Evolutionary conservation across 2,329 filamentous ascomycete species (phyloP), one percentile per base, ranked within the genome.

Genomic region (Cadophora gregata): DNA sequence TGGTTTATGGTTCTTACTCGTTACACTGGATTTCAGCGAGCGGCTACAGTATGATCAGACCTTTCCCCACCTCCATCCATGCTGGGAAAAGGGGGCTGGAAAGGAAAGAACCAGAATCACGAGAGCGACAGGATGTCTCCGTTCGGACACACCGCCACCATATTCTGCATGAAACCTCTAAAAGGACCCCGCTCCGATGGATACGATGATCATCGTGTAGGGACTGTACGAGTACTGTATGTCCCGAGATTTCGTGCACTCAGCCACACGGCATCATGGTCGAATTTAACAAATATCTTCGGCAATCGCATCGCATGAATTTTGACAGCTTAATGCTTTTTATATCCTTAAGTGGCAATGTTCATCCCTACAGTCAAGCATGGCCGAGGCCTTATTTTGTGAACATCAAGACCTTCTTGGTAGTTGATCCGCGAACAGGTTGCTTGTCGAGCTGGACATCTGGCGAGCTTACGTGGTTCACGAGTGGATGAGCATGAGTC

Each of bases 191-290:
- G 45, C 63, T 59, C 63, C 63, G 63, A 64, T 14, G 63, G 31
- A 60, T 48, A 56, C 33, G 58, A 55, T 21, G 63, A 51, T 38
- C 48, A 48, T 33, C 56, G 36, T 56, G 25, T 38, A 33, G 61
- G n/a, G n/a, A n/a, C n/a, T n/a, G n/a, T n/a, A n/a, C n/a, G n/a
- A n/a, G n/a, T n/a, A n/a, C n/a, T n/a, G n/a, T n/a, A n/a, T n/a
- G 36, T 65, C 56, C 58, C 58, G 24, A 48, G 31, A 53, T 10
- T 31, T 65, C 29, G 48, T 21, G 56, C 45, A 60, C 56, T 65
- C 56, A 65, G 63, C 63, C 63, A 65, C 63, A 45, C 33, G 50
- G 48, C 63, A 65, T 65, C 62, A 47, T 42, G 4, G 33, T 33
- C 42, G 24, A 53, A 59, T 58, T 31, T 65, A 36, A 9, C 45